Evolutionary conservation across 768 basidiomycete genomes (phyloP).

Genomic region (Podaxis sp.): DNA sequence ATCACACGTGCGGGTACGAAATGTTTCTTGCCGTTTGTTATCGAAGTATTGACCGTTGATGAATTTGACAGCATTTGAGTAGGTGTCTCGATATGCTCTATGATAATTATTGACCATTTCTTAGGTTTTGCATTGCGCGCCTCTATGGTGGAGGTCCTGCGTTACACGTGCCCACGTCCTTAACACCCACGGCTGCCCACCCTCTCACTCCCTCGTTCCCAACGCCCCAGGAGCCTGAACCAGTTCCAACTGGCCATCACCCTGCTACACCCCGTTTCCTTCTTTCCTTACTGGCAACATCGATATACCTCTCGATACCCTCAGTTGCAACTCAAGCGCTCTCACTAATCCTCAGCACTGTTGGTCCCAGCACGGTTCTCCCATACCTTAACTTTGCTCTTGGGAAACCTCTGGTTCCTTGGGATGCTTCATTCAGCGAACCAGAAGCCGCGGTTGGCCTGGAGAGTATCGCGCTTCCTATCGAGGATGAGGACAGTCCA

Average conservation of each 20-base stretch:
- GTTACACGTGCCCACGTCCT: conserved; percentile 61
- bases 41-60: not conserved
- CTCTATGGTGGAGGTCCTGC: conserved; percentile 86
- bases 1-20: conserved; percentile 82
- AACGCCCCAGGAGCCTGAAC: conserved; percentile 23
- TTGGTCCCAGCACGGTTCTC: conserved; percentile 76
- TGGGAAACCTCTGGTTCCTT: conserved; percentile 59
- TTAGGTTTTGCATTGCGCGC: conserved; percentile 80
- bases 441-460: conserved; percentile 67
- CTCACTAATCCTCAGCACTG: conserved; percentile 64
- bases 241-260: conserved; percentile 56
- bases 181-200: conserved; percentile 62
- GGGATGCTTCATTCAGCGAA: conserved; percentile 37
- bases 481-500: conserved; percentile 34
- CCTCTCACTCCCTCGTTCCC: conserved; percentile 75
- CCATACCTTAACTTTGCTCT: conserved; percentile 82
- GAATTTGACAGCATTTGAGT: conserved; percentile 76
- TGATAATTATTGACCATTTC: conserved; percentile 10
- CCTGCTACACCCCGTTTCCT: conserved; percentile 80
- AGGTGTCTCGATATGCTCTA: conserved; percentile 31
- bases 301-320: conserved; percentile 84
- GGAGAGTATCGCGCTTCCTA: conserved; percentile 59
- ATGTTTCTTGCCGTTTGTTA: conserved; percentile 2
- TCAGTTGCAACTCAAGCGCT: conserved; percentile 74
- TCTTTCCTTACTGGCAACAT: conserved; percentile 82